Percentiles rank a stretch among this genome's conserved stretches.
These are phyloP conservation scores for Eremothecium sinecaudum DNA, from an alignment of 1,139 yeast genomes.

Conservation along the genomic window DNA sequence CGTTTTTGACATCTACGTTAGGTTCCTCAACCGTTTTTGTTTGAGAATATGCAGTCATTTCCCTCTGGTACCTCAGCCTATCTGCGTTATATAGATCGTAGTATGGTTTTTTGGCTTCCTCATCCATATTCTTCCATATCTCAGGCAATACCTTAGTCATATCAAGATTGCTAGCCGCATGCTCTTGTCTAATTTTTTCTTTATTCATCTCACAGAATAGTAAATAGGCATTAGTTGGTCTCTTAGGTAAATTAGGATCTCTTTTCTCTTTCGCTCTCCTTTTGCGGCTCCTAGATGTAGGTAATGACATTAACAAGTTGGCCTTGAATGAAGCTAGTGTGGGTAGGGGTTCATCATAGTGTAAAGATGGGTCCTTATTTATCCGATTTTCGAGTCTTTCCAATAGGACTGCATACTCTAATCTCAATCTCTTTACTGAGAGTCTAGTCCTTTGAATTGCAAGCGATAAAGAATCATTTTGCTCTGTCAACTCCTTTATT, in stretches of 20 bases:
- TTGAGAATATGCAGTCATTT: slow-evolving; percentile 54
- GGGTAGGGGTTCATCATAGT: slow-evolving; percentile 27
- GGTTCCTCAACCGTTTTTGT: slow-evolving; percentile 20
- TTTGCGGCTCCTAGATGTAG: slow-evolving; percentile 27
- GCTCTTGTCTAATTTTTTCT: slow-evolving; percentile 54
- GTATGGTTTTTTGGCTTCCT: slow-evolving; percentile 65
- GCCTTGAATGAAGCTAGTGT: slow-evolving; percentile 24
- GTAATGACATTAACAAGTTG: slow-evolving; percentile 22
- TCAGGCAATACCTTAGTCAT: slow-evolving; percentile 73
- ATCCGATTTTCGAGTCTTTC: slow-evolving; percentile 66
- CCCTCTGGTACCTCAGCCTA: slow-evolving; percentile 61
- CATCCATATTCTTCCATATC: slow-evolving; percentile 71
- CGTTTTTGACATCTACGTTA: slow-evolving; percentile 21
- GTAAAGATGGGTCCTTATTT: slow-evolving; percentile 25
- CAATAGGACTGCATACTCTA: slow-evolving; percentile 71
- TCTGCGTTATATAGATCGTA: slow-evolving; percentile 74
- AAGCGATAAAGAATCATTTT: slow-evolving; percentile 68
- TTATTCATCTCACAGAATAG: slow-evolving; percentile 82
- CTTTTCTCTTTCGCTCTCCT: slow-evolving; percentile 34
- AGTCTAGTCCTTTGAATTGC: slow-evolving; percentile 73
- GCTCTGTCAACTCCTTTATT: slow-evolving; percentile 65
- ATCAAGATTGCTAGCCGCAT: slow-evolving; percentile 44
- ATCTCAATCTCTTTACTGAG: slow-evolving; percentile 66
- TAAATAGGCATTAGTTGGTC: slow-evolving; percentile 84
- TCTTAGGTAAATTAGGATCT: slow-evolving; percentile 77